A percentile compares a stretch with the other conserved stretches of the same genome.
These are phyloP conservation scores for Scheffersomyces illinoinensis DNA, from an alignment of 1,139 yeast species.

Conservation along the genomic window DNA sequence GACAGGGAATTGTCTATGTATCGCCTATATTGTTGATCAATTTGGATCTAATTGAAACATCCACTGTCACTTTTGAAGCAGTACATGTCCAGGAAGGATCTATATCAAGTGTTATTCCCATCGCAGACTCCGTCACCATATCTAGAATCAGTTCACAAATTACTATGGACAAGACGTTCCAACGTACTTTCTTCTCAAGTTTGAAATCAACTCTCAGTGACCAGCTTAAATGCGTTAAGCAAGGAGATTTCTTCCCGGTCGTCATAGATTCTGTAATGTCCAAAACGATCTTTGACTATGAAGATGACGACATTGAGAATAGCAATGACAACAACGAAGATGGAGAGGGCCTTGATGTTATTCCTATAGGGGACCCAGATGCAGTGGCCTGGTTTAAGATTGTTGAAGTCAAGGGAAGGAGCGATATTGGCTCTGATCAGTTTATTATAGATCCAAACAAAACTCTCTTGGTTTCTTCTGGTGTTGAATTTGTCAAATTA, in stretches of 20 bases:
- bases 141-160: conserved; percentile 72
- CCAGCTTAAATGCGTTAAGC: conserved; percentile 55
- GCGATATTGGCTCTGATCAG: conserved; percentile 37
- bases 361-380: conserved; percentile 68
- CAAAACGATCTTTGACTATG: conserved; percentile 51
- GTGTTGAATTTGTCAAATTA: conserved; percentile 44
- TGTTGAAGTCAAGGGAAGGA: conserved; percentile 37
- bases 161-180: conserved; percentile 66
- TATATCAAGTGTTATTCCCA: conserved; percentile 17
- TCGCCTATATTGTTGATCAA: conserved; percentile 69
- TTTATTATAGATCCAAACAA: conserved; percentile 62
- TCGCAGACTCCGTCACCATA: conserved; percentile 47
- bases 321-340: conserved; percentile 25
- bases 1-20: conserved; percentile 43
- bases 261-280: conserved; percentile 74
- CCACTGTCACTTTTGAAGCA: conserved; percentile 32
- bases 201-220: conserved; percentile 63
- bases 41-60: conserved; percentile 33
- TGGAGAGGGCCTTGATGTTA: conserved; percentile 32
- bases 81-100: conserved; percentile 6
- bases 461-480: conserved; percentile 71
- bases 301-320: conserved; percentile 28
- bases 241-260: conserved; percentile 73
- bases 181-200: conserved; percentile 63
- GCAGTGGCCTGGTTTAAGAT: conserved; percentile 84